Conservation (phyloP, 139 green algal genomes). For the Mesotaenium endlicherianum region DNA sequence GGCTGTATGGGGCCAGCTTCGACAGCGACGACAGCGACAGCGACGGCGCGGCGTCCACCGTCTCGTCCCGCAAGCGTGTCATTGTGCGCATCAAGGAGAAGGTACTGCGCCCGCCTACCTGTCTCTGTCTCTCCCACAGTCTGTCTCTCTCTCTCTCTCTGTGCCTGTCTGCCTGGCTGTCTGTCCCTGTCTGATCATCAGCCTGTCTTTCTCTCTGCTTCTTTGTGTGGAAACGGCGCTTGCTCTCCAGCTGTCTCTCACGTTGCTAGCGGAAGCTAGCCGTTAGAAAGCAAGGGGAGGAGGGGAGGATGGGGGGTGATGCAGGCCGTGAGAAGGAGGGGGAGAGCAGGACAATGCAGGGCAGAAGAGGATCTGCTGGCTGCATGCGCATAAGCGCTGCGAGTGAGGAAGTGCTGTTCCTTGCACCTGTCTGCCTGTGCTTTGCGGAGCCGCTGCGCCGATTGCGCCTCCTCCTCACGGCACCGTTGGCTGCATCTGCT, state of each 20-base stretch:
- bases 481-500: no score
- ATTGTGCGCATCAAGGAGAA: conserved; percentile 1
- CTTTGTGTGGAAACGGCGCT: no score
- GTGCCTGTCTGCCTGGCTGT: background rate
- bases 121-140: background rate
- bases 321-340: background rate
- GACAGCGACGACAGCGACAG: conserved; percentile 26
- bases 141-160: background rate
- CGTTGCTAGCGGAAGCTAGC: no score
- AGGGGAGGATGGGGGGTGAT: background rate
- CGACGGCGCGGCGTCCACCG: background rate
- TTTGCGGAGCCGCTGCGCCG: no score
- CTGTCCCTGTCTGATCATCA: background rate
- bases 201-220: background rate
- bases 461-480: no score
- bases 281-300: background rate
- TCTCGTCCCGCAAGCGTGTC: background rate
- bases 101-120: background rate
- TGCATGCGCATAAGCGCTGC: background rate
- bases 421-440: no score
- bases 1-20: background rate
- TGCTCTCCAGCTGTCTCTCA: no score
- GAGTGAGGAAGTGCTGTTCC: no score
- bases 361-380: background rate
- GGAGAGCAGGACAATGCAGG: background rate